Percentiles rank a stretch among this genome's conserved stretches.
Evolutionary conservation across 352 stramenopile genomes (phyloP).

Genomic region (Vaucheria bursata): DNA sequence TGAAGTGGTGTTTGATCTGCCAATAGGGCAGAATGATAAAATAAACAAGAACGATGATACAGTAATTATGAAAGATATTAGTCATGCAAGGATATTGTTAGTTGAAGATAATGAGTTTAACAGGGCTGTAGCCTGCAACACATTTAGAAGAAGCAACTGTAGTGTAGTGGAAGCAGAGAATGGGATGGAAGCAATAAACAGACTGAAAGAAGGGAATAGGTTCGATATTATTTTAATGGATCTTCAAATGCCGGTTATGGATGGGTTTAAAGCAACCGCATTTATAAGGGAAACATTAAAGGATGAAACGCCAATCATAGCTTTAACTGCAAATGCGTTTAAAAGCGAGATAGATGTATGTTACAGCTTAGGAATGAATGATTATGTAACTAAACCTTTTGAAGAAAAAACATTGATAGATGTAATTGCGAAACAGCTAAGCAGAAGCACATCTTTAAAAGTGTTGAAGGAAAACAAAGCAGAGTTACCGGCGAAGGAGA

Average conservation of each 20-base stretch:
- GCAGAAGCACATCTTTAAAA: no score
- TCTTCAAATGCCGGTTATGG: not conserved
- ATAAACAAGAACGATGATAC: not conserved
- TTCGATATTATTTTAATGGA: conserved; percentile 1
- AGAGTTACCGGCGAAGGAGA: no score
- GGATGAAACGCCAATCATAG: not conserved
- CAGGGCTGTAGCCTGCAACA: not conserved
- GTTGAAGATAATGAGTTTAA: not conserved
- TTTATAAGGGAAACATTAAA: not conserved
- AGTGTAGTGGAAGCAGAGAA: not conserved
- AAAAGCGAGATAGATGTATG: not conserved
- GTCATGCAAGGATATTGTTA: no score
- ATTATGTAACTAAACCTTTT: not conserved
- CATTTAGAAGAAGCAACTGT: not conserved
- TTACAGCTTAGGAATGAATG: not conserved
- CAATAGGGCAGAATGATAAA: not conserved
- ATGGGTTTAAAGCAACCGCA: not conserved
- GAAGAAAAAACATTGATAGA: no score
- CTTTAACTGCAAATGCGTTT: not conserved
- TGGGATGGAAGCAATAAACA: not conserved
- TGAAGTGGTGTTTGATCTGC: not conserved
- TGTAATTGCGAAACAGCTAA: no score
- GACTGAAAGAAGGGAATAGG: not conserved
- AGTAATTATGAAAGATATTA: not conserved
- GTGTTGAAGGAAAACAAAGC: no score